Conservation (phyloP, 2,329 filamentous ascomycete species). For the Penicillium digitatum region DNA sequence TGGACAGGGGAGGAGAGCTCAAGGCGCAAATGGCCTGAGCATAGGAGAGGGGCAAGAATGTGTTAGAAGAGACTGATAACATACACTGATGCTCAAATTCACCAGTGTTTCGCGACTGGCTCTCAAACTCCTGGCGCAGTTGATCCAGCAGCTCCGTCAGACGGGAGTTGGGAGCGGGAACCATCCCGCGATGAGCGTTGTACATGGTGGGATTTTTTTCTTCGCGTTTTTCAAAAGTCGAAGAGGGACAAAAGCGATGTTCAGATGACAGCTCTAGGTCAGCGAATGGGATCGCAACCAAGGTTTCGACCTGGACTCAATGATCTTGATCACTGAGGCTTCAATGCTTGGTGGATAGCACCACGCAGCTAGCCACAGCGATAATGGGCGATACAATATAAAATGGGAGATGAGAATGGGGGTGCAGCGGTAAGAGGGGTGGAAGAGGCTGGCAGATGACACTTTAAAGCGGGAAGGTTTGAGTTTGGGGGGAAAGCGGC, state of each 20-base stretch:
- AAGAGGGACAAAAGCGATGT: background rate
- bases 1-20: background rate
- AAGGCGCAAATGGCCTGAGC: background rate
- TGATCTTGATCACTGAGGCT: constrained; percentile 17
- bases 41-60: background rate
- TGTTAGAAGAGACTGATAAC: constrained; percentile 39
- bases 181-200: constrained; percentile 78
- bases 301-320: constrained; percentile 7
- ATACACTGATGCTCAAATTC: constrained; percentile 92
- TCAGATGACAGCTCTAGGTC: background rate
- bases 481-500: constrained; percentile 25
- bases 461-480: constrained; percentile 21
- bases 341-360: constrained; percentile 25
- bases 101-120: constrained; percentile 72
- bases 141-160: constrained; percentile 89
- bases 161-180: constrained; percentile 65
- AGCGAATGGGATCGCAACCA: constrained; percentile 1
- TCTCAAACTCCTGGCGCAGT: constrained; percentile 86
- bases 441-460: constrained; percentile 23
- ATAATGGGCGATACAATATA: constrained; percentile 5
- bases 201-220: constrained; percentile 60
- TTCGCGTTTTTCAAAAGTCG: background rate
- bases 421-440: constrained; percentile 10
- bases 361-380: constrained; percentile 24
- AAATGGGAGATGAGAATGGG: constrained; percentile 4